These are phyloP conservation scores for Galerina marginata DNA, from an alignment of 768 basidiomycete genomes.

Conservation along the genomic window DNA sequence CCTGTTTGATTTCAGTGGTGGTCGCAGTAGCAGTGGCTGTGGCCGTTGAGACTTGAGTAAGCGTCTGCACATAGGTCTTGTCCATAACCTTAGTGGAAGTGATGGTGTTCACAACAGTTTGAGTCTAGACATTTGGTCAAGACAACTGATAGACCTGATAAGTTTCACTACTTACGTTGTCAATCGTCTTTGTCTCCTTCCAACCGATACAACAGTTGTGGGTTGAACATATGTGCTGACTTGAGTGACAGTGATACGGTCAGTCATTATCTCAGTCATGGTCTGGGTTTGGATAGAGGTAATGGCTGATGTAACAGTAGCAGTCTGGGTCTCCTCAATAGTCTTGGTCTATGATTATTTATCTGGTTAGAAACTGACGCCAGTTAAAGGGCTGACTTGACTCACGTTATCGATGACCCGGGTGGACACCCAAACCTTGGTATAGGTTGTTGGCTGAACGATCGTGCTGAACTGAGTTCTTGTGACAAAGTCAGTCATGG, in stretches of 20 bases:
- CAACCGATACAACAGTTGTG: slow-evolving; percentile 62
- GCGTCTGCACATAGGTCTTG: slow-evolving; percentile 53
- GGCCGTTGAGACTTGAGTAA: slow-evolving; percentile 56
- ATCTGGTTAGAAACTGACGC: slow-evolving; percentile 1
- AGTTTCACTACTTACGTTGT: slow-evolving; percentile 48
- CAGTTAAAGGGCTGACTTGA: slow-evolving; percentile 10
- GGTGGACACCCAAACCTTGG: slow-evolving; percentile 56
- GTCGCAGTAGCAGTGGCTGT: slow-evolving; percentile 54
- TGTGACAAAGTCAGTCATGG: slow-evolving; percentile 63
- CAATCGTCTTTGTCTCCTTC: slow-evolving; percentile 60
- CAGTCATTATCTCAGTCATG: slow-evolving; percentile 58
- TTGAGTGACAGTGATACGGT: slow-evolving; percentile 57
- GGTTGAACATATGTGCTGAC: slow-evolving; percentile 58
- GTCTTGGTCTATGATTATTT: slow-evolving; percentile 54
- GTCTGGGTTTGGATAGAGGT: slow-evolving; percentile 64
- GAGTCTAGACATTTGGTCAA: slow-evolving; percentile 45
- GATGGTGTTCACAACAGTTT: slow-evolving; percentile 61
- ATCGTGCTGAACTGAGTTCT: slow-evolving; percentile 56
- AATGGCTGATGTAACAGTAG: slow-evolving; percentile 54
- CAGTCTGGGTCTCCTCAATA: slow-evolving; percentile 52
- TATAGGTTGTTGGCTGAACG: slow-evolving; percentile 63
- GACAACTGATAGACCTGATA: slow-evolving; percentile 1
- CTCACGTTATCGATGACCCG: slow-evolving; percentile 64
- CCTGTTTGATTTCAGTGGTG: slow-evolving; percentile 50
- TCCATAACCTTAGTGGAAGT: slow-evolving; percentile 57